A percentile compares a stretch with the other conserved stretches of the same genome.
These are phyloP conservation scores for Wickerhamiella kazuoi DNA, from an alignment of 805 yeast species.

Conservation along the genomic window DNA sequence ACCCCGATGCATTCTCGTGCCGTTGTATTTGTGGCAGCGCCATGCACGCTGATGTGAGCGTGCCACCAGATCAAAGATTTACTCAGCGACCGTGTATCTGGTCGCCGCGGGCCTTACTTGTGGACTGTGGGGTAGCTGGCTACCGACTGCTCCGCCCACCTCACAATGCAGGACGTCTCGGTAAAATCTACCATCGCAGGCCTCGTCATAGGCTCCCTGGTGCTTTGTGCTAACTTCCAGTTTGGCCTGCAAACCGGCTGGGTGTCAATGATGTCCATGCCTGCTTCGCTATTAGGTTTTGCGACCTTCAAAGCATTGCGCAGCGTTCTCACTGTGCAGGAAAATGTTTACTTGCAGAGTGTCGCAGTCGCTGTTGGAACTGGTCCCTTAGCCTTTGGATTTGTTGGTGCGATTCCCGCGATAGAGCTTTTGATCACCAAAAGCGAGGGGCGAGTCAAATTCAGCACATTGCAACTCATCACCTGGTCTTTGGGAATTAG, in stretches of 20 bases:
- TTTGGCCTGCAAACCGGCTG: constrained; percentile 96
- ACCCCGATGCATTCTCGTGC: too few relatives aligned
- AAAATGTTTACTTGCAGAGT: constrained; percentile 81
- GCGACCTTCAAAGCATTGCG: constrained; percentile 54
- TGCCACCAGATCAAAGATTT: too few relatives aligned
- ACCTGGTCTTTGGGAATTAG: constrained; percentile 80
- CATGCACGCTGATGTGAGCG: too few relatives aligned
- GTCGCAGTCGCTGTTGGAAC: constrained; percentile 95
- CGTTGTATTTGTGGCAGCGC: too few relatives aligned
- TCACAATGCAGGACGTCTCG: constrained; percentile 28
- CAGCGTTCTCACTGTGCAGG: constrained; percentile 49
- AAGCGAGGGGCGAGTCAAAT: constrained; percentile 36
- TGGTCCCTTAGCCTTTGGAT: constrained; percentile 88
- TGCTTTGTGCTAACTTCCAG: constrained; percentile 79
- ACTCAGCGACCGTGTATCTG: too few relatives aligned
- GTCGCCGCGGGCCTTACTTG: too few relatives aligned
- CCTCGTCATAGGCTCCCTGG: constrained; percentile 66
- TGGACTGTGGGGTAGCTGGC: too few relatives aligned
- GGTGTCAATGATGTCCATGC: constrained; percentile 98
- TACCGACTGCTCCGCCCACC: too few relatives aligned
- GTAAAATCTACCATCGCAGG: constrained; percentile 61
- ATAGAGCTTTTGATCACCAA: constrained; percentile 69
- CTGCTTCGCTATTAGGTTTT: constrained; percentile 77
- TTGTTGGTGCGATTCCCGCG: constrained; percentile 92
- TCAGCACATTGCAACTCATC: constrained; percentile 37